These are phyloP conservation scores for Triticum dicoccoides DNA, from an alignment of 176 grass and related monocot genomes.

Conservation along the genomic window DNA sequence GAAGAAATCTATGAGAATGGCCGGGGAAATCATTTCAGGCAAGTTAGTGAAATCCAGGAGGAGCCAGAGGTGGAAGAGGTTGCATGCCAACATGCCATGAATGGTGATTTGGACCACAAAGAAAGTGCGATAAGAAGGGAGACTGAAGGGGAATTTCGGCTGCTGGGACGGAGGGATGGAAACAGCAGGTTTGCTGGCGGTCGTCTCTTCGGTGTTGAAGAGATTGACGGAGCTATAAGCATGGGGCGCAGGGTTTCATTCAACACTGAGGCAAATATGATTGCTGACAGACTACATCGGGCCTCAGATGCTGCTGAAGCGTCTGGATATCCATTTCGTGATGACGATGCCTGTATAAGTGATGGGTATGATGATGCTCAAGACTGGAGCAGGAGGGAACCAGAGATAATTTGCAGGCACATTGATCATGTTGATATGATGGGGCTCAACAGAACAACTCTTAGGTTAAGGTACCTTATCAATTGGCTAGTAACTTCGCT, in stretches of 20 bases:
- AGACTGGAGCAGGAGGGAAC: constrained; percentile 84
- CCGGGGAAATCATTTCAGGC: constrained; percentile 50
- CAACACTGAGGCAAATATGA: constrained; percentile 66
- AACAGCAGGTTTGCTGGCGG: constrained; percentile 68
- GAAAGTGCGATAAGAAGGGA: constrained; percentile 98
- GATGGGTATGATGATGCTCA: constrained; percentile 79
- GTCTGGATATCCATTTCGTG: constrained; percentile 48
- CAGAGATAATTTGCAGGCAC: constrained; percentile 93
- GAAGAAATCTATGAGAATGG: constrained; percentile 57
- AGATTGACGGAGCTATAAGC: constrained; percentile 54
- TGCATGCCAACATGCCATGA: constrained; percentile 40
- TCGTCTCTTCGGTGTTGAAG: constrained; percentile 65
- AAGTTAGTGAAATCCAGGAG: constrained; percentile 87
- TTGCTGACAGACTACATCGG: constrained; percentile 48
- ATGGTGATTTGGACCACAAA: constrained; percentile 47
- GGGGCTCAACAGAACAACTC: constrained; percentile 95
- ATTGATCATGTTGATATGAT: constrained; percentile 96
- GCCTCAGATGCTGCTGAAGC: constrained; percentile 71
- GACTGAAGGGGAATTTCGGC: constrained; percentile 92
- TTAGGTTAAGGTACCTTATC: constrained; percentile 88
- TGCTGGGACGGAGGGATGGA: constrained; percentile 80
- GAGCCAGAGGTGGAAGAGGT: constrained; percentile 69
- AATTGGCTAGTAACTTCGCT: constrained; percentile 96
- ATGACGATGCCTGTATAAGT: constrained; percentile 50
- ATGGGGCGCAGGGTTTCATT: constrained; percentile 91